Base-by-base conservation (phyloP, 371 early-diverging fungal genomes). In the Catenaria anguillulae region DNA sequence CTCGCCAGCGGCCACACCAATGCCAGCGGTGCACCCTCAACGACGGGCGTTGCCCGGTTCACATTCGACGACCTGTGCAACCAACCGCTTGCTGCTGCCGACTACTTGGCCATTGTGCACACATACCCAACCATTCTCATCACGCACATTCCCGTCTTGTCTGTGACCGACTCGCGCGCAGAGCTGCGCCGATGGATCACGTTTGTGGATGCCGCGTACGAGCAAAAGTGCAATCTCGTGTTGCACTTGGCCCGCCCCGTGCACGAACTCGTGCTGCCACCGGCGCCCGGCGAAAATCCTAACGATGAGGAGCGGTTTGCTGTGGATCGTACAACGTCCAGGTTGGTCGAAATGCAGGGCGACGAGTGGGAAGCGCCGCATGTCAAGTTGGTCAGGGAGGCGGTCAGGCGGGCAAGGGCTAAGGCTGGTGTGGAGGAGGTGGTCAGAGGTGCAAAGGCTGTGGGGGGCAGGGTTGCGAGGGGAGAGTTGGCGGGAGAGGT, bases 231-330 rank as follows among this genome's bases (percentile, higher is more conserved):
- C 33, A n/a, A 36, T 3, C 23, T 62, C 21, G 8, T 55, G 4
- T 5, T 62, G 21, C 21, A 19, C 1, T 19, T 56, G 12, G 56
- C 29, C 10, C 15, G 43, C 5, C 33, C 43, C 12, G 24, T 26
- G 13, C 24, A 33, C 26, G 8, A 42, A 12, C 34, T 60, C 12
- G 21, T 60, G 31, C 33, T 24, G 65, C 64, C 65, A n/a, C 63
- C 67, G 40, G 26, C 29, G 37, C 23, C 66, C 23, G 68, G 75
- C 43, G 40, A 34, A 35, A 87, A 88, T 68, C 80, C 87, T 13
- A 92, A 90, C 19, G 87, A 89, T 55, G 97, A 96, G 70, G 97
- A 93, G 67, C 80, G 84, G 13, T 96, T 96, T 82, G 95, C 97
- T n/a, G 93, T 93, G 65, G 86, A 88, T 68, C 77, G 97, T 60